Base-by-base conservation (phyloP, 2,329 filamentous ascomycete species). In the Aureobasidium uvarum region DNA sequence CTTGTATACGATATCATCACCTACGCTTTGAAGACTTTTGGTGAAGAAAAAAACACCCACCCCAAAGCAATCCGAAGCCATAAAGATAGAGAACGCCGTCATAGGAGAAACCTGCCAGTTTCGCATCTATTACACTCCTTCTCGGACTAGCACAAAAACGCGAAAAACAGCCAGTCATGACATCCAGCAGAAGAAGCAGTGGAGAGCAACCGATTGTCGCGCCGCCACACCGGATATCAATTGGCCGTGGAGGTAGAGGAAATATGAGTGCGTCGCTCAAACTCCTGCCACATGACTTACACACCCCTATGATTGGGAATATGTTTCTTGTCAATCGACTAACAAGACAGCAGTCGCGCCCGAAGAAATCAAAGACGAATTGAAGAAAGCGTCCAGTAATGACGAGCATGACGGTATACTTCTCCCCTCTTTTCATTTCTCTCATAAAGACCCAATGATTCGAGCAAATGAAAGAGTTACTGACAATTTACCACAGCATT, bases 301-400 rank as follows among this genome's bases (percentile, higher is more conserved):
- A 25, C 25, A 25, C 25, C 4, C 25, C 25, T 25, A 4, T 39
- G 14, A 48, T 48, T 7, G 3, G 1, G 45, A 11, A 25, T 23
- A 25, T 23, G 23, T 46, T 46, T 13, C 1, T 20, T 11, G 20
- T 11, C 36, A 16, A 31, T n/a, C 1, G 23, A 46, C 55, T 43
- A 8, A 43, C 36, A 60, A 7, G 4, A 10, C 8, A 3, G 25
- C n/a, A 60, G 56, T 60, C 43, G n/a, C 41, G 4, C 56, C 56
- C 38, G 41, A 60, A 60, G 56, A 60, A 13, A 60, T 60, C n/a
- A 60, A 48, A 18, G 41, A 60, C n/a, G 56, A 60, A n/a, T 38
- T 60, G 31, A 28, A 36, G 8, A 60, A 60, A 20, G 56, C 56
- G 14, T 46, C 56, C 2, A 48, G 41, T 23, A 38, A 46, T 13